Conservation (phyloP, 345 rosid genomes). For the Aquilaria malaccensis region DNA sequence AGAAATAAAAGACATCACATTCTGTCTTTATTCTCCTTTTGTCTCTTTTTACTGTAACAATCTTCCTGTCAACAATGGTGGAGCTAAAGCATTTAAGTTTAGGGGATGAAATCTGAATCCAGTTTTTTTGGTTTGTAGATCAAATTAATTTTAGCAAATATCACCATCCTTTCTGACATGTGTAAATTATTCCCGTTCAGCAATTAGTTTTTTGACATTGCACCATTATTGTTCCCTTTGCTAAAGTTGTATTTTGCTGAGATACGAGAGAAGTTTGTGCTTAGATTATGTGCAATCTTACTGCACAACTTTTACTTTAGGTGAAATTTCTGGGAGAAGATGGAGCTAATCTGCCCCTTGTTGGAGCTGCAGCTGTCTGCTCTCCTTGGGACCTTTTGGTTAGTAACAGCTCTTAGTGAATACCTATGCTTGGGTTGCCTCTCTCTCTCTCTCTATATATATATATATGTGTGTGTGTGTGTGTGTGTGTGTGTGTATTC, state of each 20-base stretch:
- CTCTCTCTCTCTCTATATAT: neutral
- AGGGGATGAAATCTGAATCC: no score
- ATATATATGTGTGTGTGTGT: neutral
- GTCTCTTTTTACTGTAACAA: no score
- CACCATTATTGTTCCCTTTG: neutral
- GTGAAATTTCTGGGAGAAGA: constrained; percentile 96
- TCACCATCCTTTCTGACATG: neutral
- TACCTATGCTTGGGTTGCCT: no score
- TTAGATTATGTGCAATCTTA: no score
- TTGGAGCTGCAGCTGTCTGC: constrained; percentile 80
- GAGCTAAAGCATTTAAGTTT: no score
- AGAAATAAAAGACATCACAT: no score
- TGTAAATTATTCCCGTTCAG: neutral
- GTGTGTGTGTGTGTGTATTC: no score
- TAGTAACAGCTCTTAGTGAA: constrained; percentile 14
- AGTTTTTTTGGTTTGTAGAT: neutral
- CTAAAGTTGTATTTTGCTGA: neutral
- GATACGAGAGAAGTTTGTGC: neutral
- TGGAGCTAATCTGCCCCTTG: constrained; percentile 52
- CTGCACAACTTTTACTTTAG: constrained; percentile 23
- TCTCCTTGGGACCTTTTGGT: constrained; percentile 97
- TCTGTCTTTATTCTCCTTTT: no score
- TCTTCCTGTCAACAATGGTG: no score
- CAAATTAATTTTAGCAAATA: neutral
- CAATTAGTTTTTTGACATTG: neutral